phyloP scores from a whole-genome alignment of 331 rosid genomes.

The Rhamnella rubrinervis region DNA sequence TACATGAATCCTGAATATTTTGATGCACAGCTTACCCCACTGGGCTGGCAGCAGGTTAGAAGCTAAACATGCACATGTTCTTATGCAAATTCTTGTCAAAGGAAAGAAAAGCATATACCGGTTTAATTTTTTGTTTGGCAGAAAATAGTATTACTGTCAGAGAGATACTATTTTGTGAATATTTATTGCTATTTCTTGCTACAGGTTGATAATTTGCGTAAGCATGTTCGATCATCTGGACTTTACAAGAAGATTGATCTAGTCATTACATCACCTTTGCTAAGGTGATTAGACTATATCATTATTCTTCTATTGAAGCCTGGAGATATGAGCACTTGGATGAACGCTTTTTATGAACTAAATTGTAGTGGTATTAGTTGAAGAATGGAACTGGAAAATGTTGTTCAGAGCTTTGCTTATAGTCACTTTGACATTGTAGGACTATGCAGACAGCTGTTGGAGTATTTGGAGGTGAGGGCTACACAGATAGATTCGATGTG shows the following conservation, averaged over 20 bases:
- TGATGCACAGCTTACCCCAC: constrained; percentile 46
- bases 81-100: not conserved
- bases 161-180: not conserved
- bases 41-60: constrained; percentile 55
- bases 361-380: too few species aligned
- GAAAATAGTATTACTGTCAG: not conserved
- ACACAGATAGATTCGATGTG: constrained; percentile 34
- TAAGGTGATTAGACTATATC: constrained; percentile 32
- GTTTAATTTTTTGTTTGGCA: not conserved
- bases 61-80: constrained; percentile 5
- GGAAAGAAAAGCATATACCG: not conserved
- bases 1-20: constrained; percentile 46
- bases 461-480: constrained; percentile 50
- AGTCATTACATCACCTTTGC: constrained; percentile 43
- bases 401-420: constrained; percentile 6
- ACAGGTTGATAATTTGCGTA: constrained; percentile 49
- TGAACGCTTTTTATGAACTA: too few species aligned
- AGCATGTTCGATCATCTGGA: constrained; percentile 44
- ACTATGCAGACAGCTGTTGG: constrained; percentile 53
- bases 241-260: constrained; percentile 46
- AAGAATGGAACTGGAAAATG: not conserved
- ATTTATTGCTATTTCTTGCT: not conserved
- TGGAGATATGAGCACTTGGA: not conserved
- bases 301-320: not conserved
- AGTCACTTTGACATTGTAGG: constrained; percentile 29